Base-by-base conservation (phyloP, 768 basidiomycete genomes). In the Rhizopogon vulgaris region DNA sequence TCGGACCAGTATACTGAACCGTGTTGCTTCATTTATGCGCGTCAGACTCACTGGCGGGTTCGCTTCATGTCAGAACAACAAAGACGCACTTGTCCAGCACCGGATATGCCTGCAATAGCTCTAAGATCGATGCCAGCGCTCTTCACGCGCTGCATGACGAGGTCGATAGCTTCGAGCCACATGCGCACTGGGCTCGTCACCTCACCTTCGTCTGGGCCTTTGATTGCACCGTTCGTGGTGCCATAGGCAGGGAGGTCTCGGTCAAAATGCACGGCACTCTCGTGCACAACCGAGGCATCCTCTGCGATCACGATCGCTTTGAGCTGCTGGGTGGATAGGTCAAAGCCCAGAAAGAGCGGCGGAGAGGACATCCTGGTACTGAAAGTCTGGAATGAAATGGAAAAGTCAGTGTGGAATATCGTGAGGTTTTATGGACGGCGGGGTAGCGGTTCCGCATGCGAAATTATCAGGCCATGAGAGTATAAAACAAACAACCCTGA, bases 101-200 rank as follows among this genome's bases (percentile, higher is more conserved):
- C 90, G 38, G 85, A 86, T 52, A 93, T 74, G 10, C 79, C 84
- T 4, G 70, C 71, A 55, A 92, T 81, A 30, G 73, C 67, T 38
- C 67, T 61, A 49, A 89, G 75, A 51, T 84, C 73, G 25, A 89
- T 80, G 14, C 76, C 77, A n/a, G 75, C 76, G 34, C 69, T 60
- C 58, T 78, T 77, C 71, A 87, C 75, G 56, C 78, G 72, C 49
- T 82, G 73, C 65, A 87, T 77, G 55, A 93, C 70, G 41, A 90
- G 67, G 67, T 95, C 92, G 58, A 93, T 73, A 12, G 90, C 90
- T 56, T 90, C 84, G n/a, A 93, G 70, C 81, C 87, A 88, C 84
- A 92, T 87, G 51, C 73, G 74, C 22, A 92, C 85, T 3, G 91
- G 91, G 3, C 84, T 86, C 9, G 83, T 84, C 39, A 91, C 88